Percentiles rank a stretch among this genome's conserved stretches.
Conservation (phyloP, 768 basidiomycete species). For the Chlorophyllum brunneum region DNA sequence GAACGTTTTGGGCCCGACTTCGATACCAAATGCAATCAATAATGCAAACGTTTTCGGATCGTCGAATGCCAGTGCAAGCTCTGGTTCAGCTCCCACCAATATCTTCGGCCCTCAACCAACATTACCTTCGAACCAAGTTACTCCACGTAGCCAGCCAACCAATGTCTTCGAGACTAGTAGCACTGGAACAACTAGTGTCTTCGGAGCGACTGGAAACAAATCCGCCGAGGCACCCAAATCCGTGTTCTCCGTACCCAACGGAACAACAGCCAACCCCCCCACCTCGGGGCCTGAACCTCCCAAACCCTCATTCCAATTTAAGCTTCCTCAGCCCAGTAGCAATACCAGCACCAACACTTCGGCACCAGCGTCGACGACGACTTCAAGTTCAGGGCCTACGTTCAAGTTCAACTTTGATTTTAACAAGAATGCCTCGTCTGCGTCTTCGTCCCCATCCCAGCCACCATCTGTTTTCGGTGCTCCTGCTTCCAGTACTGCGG, state of each 20-base stretch:
- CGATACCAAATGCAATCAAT: background rate
- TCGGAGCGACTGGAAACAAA: constrained; percentile 5
- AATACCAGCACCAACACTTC: background rate
- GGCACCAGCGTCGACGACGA: background rate
- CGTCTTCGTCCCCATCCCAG: background rate
- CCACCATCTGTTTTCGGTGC: constrained; percentile 4
- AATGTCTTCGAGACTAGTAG: background rate
- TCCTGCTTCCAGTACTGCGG: background rate
- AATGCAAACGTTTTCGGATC: background rate
- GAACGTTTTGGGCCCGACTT: constrained; percentile 6
- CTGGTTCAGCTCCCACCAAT: background rate
- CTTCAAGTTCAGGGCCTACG: background rate
- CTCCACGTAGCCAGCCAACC: background rate
- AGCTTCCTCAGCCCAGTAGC: background rate
- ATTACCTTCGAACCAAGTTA: too few relatives aligned
- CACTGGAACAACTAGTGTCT: background rate
- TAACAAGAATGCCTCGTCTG: background rate
- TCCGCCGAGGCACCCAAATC: constrained; percentile 16
- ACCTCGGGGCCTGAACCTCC: background rate
- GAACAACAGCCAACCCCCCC: background rate
- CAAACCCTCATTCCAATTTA: constrained; percentile 1
- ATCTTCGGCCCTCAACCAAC: background rate
- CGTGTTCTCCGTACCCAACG: constrained; percentile 1
- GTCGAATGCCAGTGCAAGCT: background rate
- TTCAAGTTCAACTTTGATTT: background rate